Conservation (phyloP, 2,329 filamentous ascomycete genomes). For the Trichoderma breve region DNA sequence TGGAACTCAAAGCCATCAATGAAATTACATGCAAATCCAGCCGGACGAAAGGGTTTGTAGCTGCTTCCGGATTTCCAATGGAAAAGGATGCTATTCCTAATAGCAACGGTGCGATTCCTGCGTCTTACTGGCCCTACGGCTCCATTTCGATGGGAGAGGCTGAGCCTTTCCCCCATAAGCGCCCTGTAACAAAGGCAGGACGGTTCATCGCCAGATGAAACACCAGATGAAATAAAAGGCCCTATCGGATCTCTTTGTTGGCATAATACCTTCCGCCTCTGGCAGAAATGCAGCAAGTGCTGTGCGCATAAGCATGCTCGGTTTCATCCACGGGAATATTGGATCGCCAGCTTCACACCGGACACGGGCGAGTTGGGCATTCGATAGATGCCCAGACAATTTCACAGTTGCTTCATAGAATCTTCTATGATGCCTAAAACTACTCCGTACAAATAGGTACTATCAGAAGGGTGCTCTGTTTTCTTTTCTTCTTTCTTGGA, state of each 20-base stretch:
- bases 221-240: not conserved
- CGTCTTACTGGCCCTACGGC: not conserved
- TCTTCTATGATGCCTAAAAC: not conserved
- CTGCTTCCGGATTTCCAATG: not conserved
- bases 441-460: too few species aligned
- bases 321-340: not conserved
- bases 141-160: not conserved
- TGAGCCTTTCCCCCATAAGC: not conserved
- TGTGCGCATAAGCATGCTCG: not conserved
- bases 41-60: not conserved
- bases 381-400: not conserved
- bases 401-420: not conserved
- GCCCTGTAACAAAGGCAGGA: not conserved
- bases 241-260: not conserved
- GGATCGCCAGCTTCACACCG: not conserved
- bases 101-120: not conserved
- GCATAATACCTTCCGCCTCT: not conserved
- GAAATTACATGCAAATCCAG: not conserved
- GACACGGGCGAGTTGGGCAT: not conserved
- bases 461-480: not conserved
- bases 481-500: not conserved
- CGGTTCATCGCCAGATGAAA: not conserved
- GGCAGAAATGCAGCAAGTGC: not conserved
- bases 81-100: not conserved
- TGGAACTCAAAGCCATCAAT: not conserved